A percentile compares a stretch with the other conserved stretches of the same genome.
These are phyloP conservation scores for Diaporthe citri DNA, from an alignment of 2,329 filamentous ascomycete genomes.

Conservation along the genomic window DNA sequence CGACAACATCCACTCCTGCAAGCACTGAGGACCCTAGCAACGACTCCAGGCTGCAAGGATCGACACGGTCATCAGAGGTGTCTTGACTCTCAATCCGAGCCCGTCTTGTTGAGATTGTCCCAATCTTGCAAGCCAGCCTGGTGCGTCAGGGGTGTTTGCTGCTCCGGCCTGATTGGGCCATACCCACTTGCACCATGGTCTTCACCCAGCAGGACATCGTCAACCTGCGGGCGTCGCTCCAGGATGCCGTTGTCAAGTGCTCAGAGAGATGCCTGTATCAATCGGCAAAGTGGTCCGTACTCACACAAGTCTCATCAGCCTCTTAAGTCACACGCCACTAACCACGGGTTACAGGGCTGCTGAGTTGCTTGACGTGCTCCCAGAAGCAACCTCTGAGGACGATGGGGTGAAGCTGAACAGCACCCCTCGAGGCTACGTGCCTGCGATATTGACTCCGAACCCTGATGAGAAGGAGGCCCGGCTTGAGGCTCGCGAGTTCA, in stretches of 20 bases:
- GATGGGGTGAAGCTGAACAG: constrained; percentile 65
- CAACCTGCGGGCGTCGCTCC: constrained; percentile 80
- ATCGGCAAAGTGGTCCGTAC: constrained; percentile 90
- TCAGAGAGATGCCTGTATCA: constrained; percentile 96
- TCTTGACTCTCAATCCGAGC: neutral
- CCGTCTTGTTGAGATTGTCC: neutral
- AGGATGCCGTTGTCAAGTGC: constrained; percentile 89
- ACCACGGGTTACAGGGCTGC: constrained; percentile 76
- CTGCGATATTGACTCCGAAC: constrained; percentile 66
- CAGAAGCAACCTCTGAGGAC: constrained; percentile 66
- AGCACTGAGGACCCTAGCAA: neutral
- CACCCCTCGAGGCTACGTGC: constrained; percentile 54
- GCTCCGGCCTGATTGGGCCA: constrained; percentile 6
- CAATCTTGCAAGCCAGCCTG: neutral
- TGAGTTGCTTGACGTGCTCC: constrained; percentile 89
- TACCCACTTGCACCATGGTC: constrained; percentile 56
- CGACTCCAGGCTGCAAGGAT: neutral
- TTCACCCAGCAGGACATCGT: constrained; percentile 68
- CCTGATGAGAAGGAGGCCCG: constrained; percentile 78
- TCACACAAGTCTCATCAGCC: no score
- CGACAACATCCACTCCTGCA: neutral
- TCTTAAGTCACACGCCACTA: neutral
- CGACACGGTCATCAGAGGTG: neutral
- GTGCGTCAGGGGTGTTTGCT: neutral
- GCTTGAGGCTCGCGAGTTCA: constrained; percentile 83